Percentiles rank a stretch among this genome's conserved stretches.
These are phyloP conservation scores for Adiantum capillusveneris DNA, from an alignment of 75 land plant species.

Conservation along the genomic window DNA sequence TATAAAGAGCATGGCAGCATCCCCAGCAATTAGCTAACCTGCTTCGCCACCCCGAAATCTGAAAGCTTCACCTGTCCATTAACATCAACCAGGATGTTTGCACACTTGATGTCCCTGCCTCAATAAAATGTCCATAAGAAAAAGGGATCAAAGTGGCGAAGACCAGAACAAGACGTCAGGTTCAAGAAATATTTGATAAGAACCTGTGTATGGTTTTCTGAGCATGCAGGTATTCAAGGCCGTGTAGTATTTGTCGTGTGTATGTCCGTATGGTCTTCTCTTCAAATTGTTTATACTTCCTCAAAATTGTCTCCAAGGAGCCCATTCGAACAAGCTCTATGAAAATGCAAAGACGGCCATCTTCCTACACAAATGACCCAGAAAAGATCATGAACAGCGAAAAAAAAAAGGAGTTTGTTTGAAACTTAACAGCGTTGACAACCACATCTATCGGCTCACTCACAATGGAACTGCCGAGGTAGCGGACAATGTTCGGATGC, in stretches of 20 bases:
- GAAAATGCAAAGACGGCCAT: constrained; percentile 36
- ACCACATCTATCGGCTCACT: too few relatives aligned
- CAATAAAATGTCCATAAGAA: not conserved
- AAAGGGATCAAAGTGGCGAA: not conserved
- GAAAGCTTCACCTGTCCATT: constrained; percentile 49
- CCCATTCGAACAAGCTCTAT: constrained; percentile 42
- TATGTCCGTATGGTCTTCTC: constrained; percentile 33
- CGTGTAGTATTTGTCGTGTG: constrained; percentile 40
- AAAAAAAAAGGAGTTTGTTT: not conserved
- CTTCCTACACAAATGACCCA: constrained; percentile 13
- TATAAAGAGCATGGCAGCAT: too few relatives aligned
- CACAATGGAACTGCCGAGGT: constrained; percentile 28
- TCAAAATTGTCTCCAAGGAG: constrained; percentile 26
- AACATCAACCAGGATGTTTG: constrained; percentile 37
- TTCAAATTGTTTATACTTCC: constrained; percentile 28
- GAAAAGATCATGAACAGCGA: not conserved
- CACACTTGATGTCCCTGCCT: constrained; percentile 46
- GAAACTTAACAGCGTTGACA: too few relatives aligned
- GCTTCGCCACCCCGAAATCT: constrained; percentile 45
- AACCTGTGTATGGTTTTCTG: constrained; percentile 43
- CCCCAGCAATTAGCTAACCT: constrained; percentile 25
- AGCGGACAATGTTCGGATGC: constrained; percentile 47
- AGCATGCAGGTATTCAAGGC: constrained; percentile 38
- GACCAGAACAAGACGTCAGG: not conserved
- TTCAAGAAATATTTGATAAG: not conserved